A percentile compares a stretch with the other conserved stretches of the same genome.
phyloP scores from a whole-genome alignment of 2,329 filamentous ascomycete species.

The Diplocarpon mali region DNA sequence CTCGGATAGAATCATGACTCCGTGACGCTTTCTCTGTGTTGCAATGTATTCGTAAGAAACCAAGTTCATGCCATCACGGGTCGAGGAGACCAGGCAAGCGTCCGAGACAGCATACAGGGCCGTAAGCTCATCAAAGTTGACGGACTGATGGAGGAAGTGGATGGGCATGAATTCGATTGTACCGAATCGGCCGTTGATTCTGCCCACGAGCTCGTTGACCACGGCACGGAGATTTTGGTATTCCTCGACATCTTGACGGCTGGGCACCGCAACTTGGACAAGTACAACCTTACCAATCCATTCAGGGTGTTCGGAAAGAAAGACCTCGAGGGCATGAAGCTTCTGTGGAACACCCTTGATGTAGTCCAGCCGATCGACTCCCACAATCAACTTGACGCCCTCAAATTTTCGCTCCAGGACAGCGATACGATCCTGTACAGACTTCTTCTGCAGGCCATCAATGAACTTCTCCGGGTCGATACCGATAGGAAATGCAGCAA shows the following conservation, averaged over 20 bases:
- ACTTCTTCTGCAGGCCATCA: conserved; percentile 73
- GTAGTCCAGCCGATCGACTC: conserved; percentile 93
- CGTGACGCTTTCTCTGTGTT: conserved; percentile 79
- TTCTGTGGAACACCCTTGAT: conserved; percentile 99
- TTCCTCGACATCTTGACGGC: conserved; percentile 90
- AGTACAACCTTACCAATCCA: conserved; percentile 97
- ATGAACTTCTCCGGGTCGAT: conserved; percentile 97
- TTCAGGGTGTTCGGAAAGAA: conserved; percentile 91
- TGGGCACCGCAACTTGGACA: conserved; percentile 91
- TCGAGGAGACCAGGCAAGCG: conserved; percentile 84
- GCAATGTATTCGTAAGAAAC: conserved; percentile 98
- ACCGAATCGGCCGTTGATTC: conserved; percentile 95
- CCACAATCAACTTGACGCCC: conserved; percentile 91
- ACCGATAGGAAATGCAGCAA: conserved; percentile 93
- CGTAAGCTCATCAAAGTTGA: conserved; percentile 88
- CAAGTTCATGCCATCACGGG: conserved; percentile 97
- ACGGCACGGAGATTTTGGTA: conserved; percentile 94
- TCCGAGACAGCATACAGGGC: conserved; percentile 89
- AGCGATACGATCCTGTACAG: conserved; percentile 78
- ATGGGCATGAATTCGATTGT: conserved; percentile 99
- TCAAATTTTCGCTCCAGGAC: conserved; percentile 83
- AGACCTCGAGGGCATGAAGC: conserved; percentile 89
- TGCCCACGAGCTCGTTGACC: conserved; percentile 90
- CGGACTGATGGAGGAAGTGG: conserved; percentile 94
- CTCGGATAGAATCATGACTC: conserved; percentile 89